A percentile compares a stretch with the other conserved stretches of the same genome.
Conservation (phyloP, 495 filamentous ascomycete genomes). For the Apiosordaria backusii region DNA sequence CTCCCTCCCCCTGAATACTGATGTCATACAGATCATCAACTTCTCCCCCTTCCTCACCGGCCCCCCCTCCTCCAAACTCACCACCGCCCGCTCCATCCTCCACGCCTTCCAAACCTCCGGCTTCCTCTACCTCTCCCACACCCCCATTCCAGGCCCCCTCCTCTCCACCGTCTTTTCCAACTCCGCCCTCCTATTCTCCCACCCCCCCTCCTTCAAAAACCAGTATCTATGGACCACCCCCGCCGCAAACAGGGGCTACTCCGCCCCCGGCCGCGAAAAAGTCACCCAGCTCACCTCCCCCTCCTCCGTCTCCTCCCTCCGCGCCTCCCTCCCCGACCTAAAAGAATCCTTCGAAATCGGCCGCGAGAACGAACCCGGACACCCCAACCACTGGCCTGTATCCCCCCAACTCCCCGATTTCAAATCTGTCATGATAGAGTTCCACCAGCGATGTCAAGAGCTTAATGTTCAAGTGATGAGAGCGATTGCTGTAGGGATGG, state of each 20-base stretch:
- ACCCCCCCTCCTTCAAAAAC: constrained; percentile 76
- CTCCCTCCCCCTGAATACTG: background rate
- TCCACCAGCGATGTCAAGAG: constrained; percentile 67
- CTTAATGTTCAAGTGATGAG: constrained; percentile 81
- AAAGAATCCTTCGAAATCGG: constrained; percentile 88
- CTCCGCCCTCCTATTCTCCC: constrained; percentile 63
- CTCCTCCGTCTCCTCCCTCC: constrained; percentile 56
- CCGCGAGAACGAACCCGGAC: constrained; percentile 60
- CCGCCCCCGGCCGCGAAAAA: constrained; percentile 73
- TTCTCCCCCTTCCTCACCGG: constrained; percentile 72
- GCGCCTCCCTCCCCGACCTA: constrained; percentile 62
- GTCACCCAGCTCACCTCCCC: constrained; percentile 56
- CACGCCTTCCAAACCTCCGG: constrained; percentile 79
- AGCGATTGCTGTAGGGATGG: constrained; percentile 82
- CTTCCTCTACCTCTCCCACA: constrained; percentile 86
- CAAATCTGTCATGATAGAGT: constrained; percentile 65
- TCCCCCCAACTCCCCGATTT: constrained; percentile 62
- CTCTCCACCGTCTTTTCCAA: constrained; percentile 64
- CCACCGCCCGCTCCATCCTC: constrained; percentile 68
- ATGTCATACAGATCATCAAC: constrained; percentile 67
- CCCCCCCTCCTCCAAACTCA: constrained; percentile 55
- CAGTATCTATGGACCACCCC: constrained; percentile 66
- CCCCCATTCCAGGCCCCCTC: constrained; percentile 59
- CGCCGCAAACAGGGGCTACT: constrained; percentile 75
- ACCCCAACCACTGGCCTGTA: constrained; percentile 79